Evolutionary conservation across 2,329 filamentous ascomycete species (phyloP), one percentile per base, ranked within the genome.

Genomic region (Nannizzia gypsea): DNA sequence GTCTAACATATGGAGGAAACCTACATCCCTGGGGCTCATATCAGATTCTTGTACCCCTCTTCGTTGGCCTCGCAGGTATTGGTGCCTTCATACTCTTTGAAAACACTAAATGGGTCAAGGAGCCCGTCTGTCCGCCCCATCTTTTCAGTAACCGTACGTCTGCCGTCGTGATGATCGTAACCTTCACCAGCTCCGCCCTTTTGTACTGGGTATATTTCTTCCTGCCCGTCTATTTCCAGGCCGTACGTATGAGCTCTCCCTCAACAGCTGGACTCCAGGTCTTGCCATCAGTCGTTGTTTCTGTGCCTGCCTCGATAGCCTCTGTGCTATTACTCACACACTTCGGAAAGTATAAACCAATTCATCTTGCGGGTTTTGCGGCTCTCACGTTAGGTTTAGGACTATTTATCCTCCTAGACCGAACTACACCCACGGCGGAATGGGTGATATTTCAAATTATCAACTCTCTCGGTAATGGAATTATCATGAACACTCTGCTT

Each of bases 121-220:
- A 74, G 55, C 68, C 71, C 0, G 72, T 74, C 17, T 74, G 81
- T 63, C 76, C 77, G 1, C 67, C 69, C 0, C 66, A 68, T 22
- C 69, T 81, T 31, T 79, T 81, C 66, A 67, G 64, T 0, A 78
- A 76, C 64, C 70, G 74, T 2, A 78, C 77, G 11, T 66, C 66
- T 0, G 73, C 72, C 56, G 57, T 69, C 3, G 62, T 71, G 9
- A 73, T 70, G 1, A 75, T 78, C 58, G 57, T 78, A 1, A 68
- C 75, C 44, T 67, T 68, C 3, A 60, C 76, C 3, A 64, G 76
- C 6, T 59, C 69, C 3, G 71, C 71, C n/a, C 22, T 48, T n/a
- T 56, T 40, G 15, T 48, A 56, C 54, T 76, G 73, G 70, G 60
- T 67, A 6, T 63, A 56, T n/a, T 62, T 60, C 46, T 62, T 60